phyloP scores from a whole-genome alignment of 441 rosid species.

The Raphanus hybrid region DNA sequence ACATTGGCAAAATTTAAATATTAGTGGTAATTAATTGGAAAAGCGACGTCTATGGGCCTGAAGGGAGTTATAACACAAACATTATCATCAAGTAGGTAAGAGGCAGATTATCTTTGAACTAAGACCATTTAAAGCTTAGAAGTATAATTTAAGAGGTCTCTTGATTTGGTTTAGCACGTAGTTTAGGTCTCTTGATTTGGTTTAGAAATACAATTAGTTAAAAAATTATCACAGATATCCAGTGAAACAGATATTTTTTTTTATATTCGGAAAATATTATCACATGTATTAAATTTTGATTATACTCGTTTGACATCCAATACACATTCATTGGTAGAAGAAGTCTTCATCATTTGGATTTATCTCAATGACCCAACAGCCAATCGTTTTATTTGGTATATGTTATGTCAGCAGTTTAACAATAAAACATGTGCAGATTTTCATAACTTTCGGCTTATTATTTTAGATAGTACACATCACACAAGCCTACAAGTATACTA shows the following conservation, averaged over 20 bases:
- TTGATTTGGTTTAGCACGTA: not conserved
- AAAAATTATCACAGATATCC: not conserved
- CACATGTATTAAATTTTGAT: not conserved
- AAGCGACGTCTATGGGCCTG: constrained; percentile 11
- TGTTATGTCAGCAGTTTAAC: constrained; percentile 1
- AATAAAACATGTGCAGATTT: not conserved
- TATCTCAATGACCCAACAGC: not conserved
- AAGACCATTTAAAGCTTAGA: not conserved
- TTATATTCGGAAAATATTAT: not conserved
- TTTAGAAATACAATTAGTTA: not conserved
- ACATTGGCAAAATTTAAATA: not conserved
- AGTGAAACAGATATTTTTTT: not conserved
- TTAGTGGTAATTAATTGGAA: constrained; percentile 16
- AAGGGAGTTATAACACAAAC: constrained; percentile 16
- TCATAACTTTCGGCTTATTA: not conserved
- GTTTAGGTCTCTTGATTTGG: not conserved
- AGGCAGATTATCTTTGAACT: constrained; percentile 15
- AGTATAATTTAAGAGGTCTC: not conserved
- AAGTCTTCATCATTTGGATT: constrained; percentile 14
- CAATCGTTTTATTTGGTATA: not conserved
- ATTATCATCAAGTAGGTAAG: constrained; percentile 37
- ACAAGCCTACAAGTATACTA: not conserved
- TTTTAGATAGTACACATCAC: not conserved
- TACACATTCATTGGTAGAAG: not conserved
- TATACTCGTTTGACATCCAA: not conserved